phyloP scores from a whole-genome alignment of 192 early-diverging fungal species.

The Coemansia sp. region DNA sequence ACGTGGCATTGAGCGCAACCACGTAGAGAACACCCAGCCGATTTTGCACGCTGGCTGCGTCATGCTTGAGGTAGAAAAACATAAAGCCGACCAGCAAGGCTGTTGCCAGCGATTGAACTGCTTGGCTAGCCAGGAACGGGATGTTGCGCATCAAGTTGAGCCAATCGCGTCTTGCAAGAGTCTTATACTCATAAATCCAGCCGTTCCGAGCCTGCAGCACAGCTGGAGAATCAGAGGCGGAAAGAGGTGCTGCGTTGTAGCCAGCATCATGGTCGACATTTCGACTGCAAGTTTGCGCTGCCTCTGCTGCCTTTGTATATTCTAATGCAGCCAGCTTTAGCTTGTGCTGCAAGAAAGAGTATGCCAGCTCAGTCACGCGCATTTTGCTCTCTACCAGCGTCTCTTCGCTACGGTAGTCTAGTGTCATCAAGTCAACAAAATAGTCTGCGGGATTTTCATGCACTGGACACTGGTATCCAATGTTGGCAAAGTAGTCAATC shows the following conservation, averaged over 20 bases:
- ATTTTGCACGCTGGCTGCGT: conserved; percentile 49
- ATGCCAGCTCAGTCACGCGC: conserved; percentile 38
- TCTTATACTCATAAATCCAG: conserved; percentile 49
- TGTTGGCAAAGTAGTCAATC: conserved; percentile 41
- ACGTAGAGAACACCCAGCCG: conserved; percentile 47
- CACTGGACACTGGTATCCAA: conserved; percentile 59
- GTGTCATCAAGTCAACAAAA: conserved; percentile 59
- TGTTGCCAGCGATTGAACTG: conserved; percentile 31
- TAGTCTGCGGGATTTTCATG: conserved; percentile 72
- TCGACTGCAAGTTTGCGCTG: not conserved
- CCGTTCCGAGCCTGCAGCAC: conserved; percentile 7
- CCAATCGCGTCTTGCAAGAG: conserved; percentile 49
- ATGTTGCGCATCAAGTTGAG: conserved; percentile 42
- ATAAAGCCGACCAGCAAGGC: conserved; percentile 56
- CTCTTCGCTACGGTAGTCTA: conserved; percentile 43
- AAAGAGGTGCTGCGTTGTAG: not conserved
- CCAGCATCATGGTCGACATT: not conserved
- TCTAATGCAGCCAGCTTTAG: not conserved
- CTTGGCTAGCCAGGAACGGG: conserved; percentile 30
- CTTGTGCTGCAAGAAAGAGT: conserved; percentile 21
- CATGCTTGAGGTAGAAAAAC: conserved; percentile 51
- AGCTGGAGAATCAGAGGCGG: not conserved
- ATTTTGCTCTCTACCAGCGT: conserved; percentile 20
- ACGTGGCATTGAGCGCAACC: conserved; percentile 54
- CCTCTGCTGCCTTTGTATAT: not conserved